Conservation (phyloP, 768 basidiomycete genomes). For the Candolleomyces eurysporus region DNA sequence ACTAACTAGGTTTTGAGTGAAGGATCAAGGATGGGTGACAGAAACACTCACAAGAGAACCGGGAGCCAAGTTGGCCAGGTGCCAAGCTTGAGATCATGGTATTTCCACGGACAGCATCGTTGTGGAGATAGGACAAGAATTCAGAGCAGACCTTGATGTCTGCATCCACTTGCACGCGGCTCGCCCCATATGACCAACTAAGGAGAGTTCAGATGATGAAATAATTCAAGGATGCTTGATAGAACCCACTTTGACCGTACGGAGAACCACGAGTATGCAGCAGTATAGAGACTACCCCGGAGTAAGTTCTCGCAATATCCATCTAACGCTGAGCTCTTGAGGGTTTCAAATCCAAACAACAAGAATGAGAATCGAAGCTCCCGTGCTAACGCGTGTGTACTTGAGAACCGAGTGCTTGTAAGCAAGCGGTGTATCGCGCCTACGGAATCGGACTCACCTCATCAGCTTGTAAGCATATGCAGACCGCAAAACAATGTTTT, state of each 20-base stretch:
- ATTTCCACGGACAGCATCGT: constrained; percentile 64
- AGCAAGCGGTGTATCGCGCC: background rate
- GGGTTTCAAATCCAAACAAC: constrained; percentile 87
- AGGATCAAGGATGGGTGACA: background rate
- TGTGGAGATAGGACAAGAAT: constrained; percentile 73
- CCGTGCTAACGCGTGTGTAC: constrained; percentile 88
- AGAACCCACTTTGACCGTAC: constrained; percentile 80
- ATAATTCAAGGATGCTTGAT: background rate
- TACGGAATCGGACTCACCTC: constrained; percentile 52
- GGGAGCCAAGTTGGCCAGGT: constrained; percentile 43
- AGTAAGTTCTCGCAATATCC: constrained; percentile 73
- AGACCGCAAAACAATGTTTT: constrained; percentile 83
- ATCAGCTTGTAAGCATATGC: constrained; percentile 64
- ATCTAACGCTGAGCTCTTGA: constrained; percentile 87
- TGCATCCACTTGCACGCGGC: constrained; percentile 83
- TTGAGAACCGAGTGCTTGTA: constrained; percentile 26
- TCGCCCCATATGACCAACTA: constrained; percentile 97
- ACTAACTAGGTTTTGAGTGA: constrained; percentile 32
- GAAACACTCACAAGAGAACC: constrained; percentile 37
- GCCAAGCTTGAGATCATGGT: constrained; percentile 62
- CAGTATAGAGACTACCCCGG: constrained; percentile 72
- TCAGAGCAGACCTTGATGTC: constrained; percentile 88
- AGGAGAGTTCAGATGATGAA: constrained; percentile 2
- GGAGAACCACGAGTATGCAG: constrained; percentile 92
- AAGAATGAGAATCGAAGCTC: constrained; percentile 90